Evolutionary conservation across 306 rosid genomes (phyloP).

Genomic region (Macrotyloma uniflorum): DNA sequence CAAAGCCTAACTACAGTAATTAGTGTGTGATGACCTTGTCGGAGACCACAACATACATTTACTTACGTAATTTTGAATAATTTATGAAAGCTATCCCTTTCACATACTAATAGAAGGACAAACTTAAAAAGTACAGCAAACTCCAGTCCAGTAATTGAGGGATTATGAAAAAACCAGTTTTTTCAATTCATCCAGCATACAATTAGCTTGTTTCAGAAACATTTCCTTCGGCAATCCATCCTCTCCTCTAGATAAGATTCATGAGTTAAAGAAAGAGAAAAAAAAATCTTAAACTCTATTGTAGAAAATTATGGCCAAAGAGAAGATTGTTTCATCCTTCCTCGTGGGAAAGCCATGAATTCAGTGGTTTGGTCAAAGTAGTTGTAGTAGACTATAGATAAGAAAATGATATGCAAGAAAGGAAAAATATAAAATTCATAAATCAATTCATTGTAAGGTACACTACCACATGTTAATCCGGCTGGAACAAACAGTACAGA

Average conservation of each 20-base stretch:
- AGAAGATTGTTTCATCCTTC: too few relatives aligned
- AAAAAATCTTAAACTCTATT: neutral
- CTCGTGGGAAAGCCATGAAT: too few relatives aligned
- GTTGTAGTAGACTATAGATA: too few relatives aligned
- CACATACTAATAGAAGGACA: too few relatives aligned
- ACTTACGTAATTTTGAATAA: too few relatives aligned
- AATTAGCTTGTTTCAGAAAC: neutral
- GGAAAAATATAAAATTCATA: slow-evolving; percentile 29
- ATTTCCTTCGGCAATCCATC: neutral
- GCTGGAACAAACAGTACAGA: slow-evolving; percentile 4
- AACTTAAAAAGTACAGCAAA: neutral
- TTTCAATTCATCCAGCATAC: neutral
- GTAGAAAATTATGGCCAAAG: neutral
- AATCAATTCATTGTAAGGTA: slow-evolving; percentile 21
- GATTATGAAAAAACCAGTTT: neutral
- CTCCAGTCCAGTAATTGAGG: neutral
- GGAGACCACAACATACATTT: too few relatives aligned
- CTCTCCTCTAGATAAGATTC: neutral
- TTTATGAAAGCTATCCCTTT: too few relatives aligned
- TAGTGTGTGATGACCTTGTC: too few relatives aligned
- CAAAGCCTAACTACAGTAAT: too few relatives aligned
- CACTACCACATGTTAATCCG: slow-evolving; percentile 27
- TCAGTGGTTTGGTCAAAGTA: too few relatives aligned
- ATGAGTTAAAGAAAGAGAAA: neutral
- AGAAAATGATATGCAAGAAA: too few relatives aligned